Evolutionary conservation across 345 rosid species (phyloP), one percentile per base, ranked within the genome.

Genomic region (Luvunga scandens): DNA sequence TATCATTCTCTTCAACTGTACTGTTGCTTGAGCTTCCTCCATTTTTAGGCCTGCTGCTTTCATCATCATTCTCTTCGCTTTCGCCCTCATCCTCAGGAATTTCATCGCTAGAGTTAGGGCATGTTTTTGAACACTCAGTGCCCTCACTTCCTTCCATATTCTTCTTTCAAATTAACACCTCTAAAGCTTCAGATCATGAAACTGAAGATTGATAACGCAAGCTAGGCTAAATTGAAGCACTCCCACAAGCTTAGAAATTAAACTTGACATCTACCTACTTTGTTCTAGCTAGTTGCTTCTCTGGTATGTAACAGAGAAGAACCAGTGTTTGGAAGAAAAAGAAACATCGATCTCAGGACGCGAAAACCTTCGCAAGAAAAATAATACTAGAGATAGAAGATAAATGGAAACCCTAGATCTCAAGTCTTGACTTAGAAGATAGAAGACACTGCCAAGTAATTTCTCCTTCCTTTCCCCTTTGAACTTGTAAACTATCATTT

Each of bases 21-120:
- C 97, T 93, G 81, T 88, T 94, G 91, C 97, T 94, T n/a, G 97
- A 93, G 77, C 90, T 88, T 39, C 87, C 86, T 42, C 80, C 89
- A 45, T 79, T 80, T 59, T 30, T 72, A 9, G 71, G 84, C 83
- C 66, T 81, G 76, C 81, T 83, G 78, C 84, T 82, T 60, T 81
- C 83, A 30, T 84, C 87, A 2, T 82, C 92, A 78, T 82, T 85
- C 30, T 59, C 89, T 25, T 84, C 91, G 63, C 75, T 78, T 27
- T 66, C 80, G 22, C 77, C 74, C 70, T 72, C 88, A 7, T 61
- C 81, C 50, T 83, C 74, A 71, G 76, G 74, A 71, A 77, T 75
- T 71, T 71, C 74, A 18, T 71, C 74, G 12, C 77, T 30, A 1
- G 77, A 71, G 14, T 13, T 45, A 7, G 59, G 76, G 34, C 81